A percentile compares a stretch with the other conserved stretches of the same genome.
Conservation (phyloP, 2,329 filamentous ascomycete species). For the Sporothrix globosa region DNA sequence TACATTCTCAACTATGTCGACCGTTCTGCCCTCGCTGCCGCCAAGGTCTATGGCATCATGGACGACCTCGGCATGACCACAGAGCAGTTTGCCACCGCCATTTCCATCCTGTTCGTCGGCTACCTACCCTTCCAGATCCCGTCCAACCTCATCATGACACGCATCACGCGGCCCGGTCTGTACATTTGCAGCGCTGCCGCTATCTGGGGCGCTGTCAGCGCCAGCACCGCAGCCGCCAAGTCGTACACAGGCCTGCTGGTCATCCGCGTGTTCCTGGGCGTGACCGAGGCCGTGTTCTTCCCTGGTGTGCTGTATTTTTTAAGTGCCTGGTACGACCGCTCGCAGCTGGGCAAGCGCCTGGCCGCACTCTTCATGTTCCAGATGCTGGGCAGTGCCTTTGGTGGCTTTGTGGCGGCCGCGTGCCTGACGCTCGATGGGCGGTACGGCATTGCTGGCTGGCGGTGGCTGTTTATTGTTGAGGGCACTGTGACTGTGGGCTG, state of each 20-base stretch:
- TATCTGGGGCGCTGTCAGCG: conserved; percentile 32
- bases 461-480: conserved; percentile 55
- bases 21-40: conserved; percentile 33
- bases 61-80: conserved; percentile 31
- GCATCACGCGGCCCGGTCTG: conserved; percentile 30
- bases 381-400: conserved; percentile 36
- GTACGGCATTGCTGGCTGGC: conserved; percentile 51
- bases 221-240: background rate
- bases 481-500: conserved; percentile 61
- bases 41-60: conserved; percentile 34
- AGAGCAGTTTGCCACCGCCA: conserved; percentile 62
- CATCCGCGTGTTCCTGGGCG: conserved; percentile 34
- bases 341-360: conserved; percentile 32
- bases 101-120: conserved; percentile 65
- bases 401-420: conserved; percentile 55
- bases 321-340: conserved; percentile 30
- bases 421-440: conserved; percentile 58
- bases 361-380: conserved; percentile 26
- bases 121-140: conserved; percentile 68
- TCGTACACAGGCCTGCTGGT: conserved; percentile 33
- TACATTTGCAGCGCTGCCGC: conserved; percentile 32
- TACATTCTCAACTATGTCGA: conserved; percentile 36
- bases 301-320: conserved; percentile 28
- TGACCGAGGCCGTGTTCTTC: conserved; percentile 28
- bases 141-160: conserved; percentile 50